Conservation (phyloP, 306 rosid species). For the Prunus dulcis region DNA sequence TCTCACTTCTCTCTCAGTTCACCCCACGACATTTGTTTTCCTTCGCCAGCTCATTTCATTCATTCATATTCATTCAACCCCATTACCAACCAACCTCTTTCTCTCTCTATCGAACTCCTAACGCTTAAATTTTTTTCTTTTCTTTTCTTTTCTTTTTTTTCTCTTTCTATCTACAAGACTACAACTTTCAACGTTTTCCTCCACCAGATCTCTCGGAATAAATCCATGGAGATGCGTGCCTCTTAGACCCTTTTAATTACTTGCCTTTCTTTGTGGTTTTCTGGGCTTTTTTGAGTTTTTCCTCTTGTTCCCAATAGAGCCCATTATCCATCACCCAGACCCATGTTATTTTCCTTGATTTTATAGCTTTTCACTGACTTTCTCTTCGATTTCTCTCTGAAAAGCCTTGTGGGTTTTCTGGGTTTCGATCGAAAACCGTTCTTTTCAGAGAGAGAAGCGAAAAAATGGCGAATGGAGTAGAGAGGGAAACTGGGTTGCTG, state of each 20-base stretch:
- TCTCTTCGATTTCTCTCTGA: conserved; percentile 32
- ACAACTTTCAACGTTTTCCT: conserved; percentile 41
- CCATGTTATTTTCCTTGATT: conserved; percentile 14
- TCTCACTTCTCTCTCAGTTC: conserved; percentile 6
- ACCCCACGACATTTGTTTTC: conserved; percentile 53
- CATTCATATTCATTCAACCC: conserved; percentile 38
- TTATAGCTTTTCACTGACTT: conserved; percentile 21
- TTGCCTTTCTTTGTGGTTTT: neutral
- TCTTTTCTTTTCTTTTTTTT: neutral
- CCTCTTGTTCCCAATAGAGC: conserved; percentile 20
- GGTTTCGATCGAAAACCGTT: conserved; percentile 42
- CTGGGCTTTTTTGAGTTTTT: conserved; percentile 19
- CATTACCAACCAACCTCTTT: conserved; percentile 42
- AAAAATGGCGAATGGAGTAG: conserved; percentile 65
- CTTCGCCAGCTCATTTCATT: conserved; percentile 70
- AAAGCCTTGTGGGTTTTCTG: conserved; percentile 22
- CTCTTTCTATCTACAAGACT: conserved; percentile 20
- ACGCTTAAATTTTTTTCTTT: neutral
- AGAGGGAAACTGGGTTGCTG: conserved; percentile 49
- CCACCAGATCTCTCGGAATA: conserved; percentile 67
- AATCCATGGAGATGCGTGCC: conserved; percentile 50
- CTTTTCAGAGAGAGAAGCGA: neutral
- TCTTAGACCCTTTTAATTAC: conserved; percentile 18
- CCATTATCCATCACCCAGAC: conserved; percentile 13
- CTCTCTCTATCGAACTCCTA: conserved; percentile 10